These are phyloP conservation scores for Claviceps monticola DNA, from an alignment of 2,329 filamentous ascomycete genomes.

Conservation along the genomic window DNA sequence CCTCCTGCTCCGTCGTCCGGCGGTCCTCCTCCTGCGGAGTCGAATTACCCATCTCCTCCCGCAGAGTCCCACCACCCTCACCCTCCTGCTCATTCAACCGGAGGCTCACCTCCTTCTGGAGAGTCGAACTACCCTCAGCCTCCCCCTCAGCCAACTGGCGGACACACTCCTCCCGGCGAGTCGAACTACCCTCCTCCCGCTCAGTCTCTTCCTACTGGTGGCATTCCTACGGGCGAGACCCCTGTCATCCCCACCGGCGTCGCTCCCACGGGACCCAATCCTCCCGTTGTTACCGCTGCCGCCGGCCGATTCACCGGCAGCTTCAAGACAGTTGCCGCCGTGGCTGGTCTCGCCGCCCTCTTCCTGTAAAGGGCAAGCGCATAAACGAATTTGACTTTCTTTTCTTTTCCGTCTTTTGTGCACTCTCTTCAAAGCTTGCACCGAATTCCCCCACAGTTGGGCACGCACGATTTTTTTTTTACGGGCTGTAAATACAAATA, in stretches of 20 bases:
- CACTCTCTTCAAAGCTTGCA: background rate
- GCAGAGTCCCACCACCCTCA: background rate
- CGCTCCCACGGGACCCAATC: background rate
- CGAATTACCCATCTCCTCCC: background rate
- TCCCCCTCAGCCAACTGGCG: background rate
- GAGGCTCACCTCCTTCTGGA: background rate
- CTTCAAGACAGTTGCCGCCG: conserved; percentile 16
- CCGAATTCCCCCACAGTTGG: background rate
- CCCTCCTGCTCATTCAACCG: background rate
- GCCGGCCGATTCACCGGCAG: conserved; percentile 18
- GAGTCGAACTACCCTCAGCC: background rate
- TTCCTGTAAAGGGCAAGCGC: conserved; percentile 6
- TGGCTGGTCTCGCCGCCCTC: conserved; percentile 19
- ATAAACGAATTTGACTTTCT: background rate
- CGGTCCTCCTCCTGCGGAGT: background rate
- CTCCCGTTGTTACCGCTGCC: conserved; percentile 16
- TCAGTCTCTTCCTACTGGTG: background rate
- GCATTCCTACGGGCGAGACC: background rate
- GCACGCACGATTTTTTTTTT: background rate
- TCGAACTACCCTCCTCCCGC: background rate
- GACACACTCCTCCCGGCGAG: background rate
- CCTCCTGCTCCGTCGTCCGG: too few species aligned
- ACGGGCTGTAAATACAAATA: too few species aligned
- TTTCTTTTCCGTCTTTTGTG: background rate
- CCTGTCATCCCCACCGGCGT: background rate